phyloP scores from a whole-genome alignment of 1,139 yeast species.

The Pichia sp. region DNA sequence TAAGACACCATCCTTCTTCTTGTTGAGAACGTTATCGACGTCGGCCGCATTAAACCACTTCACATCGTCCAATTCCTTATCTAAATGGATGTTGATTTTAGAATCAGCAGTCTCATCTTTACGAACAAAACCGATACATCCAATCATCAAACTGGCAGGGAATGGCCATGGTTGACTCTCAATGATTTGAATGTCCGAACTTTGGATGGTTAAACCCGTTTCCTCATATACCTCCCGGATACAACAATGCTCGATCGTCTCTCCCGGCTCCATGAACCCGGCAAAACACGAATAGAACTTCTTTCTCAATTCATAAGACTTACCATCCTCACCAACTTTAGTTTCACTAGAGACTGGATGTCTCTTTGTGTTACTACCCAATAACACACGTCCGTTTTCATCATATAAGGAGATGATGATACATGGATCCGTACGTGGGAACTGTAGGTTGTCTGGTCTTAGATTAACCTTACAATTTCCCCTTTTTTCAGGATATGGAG shows the following conservation, averaged over 20 bases:
- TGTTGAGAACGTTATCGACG: constrained; percentile 30
- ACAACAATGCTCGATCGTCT: constrained; percentile 86
- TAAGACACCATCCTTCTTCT: constrained; percentile 1
- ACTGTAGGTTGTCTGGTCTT: constrained; percentile 56
- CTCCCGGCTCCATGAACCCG: constrained; percentile 96
- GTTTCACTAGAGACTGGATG: constrained; percentile 30
- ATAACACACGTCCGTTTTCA: constrained; percentile 59
- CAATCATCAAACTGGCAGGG: constrained; percentile 92
- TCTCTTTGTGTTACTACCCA: constrained; percentile 56
- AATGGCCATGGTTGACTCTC: constrained; percentile 96
- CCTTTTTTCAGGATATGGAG: constrained; percentile 14
- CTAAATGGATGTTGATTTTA: constrained; percentile 69
- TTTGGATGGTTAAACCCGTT: constrained; percentile 64
- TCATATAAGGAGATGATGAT: constrained; percentile 79
- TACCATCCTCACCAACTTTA: constrained; percentile 23
- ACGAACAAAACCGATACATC: constrained; percentile 77
- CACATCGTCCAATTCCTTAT: constrained; percentile 81
- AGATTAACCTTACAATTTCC: constrained; percentile 50
- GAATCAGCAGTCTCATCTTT: constrained; percentile 55
- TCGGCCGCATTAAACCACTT: constrained; percentile 71
- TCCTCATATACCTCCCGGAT: constrained; percentile 94
- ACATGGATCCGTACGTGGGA: constrained; percentile 92
- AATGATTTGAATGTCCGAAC: constrained; percentile 54
- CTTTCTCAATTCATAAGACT: constrained; percentile 24
- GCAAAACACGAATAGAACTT: constrained; percentile 83